Base-by-base conservation (phyloP, 2,329 filamentous ascomycete species). In the Xylaria sp. region DNA sequence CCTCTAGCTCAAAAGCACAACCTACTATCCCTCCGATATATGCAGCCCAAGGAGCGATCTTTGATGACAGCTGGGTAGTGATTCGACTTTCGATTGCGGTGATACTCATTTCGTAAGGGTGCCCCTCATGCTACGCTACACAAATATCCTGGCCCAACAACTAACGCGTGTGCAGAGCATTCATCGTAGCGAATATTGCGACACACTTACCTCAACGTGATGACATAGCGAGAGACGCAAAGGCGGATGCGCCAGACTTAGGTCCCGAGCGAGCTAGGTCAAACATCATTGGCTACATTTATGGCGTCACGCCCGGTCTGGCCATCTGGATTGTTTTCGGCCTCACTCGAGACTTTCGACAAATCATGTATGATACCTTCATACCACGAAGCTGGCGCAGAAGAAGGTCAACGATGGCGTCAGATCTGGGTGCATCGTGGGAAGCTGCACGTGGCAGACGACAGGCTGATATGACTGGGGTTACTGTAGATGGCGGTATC, bases 241-340 rank as follows among this genome's bases (percentile, higher is more conserved):
- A 74, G 63, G 68, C 73, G 9, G 65, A 71, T 18, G 66, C 48
- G 12, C 73, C 75, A 0, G 75, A 76, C 64, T 57, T 76, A 2
- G 64, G 73, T 31, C 44, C 71, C 31, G 70, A 58, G 20, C 65
- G 69, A 52, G 75, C 75, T 3, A 71, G 70, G 57, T 73, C 69
- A 2, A 75, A 73, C 41, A 76, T 76, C 52, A 66, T 71, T 12
- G 75, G 75, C 2, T 76, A 76, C 54, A 76, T 73, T 2, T 73
- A 63, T 25, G 75, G 75, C 15, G 74, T 76, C 2, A 75, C 75
- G 18, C 75, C 75, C 2, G 74, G 74, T 1, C 63, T 76, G 25
- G 74, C 74, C 4, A 75, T 76, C 8, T 73, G 65, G 59, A 67
- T 76, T 23, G 73, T 76, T 3, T 76, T 76, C 52, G 75, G 75